Conservation (phyloP, 2,329 filamentous ascomycete species). For the Chaetomiaceae sp. region DNA sequence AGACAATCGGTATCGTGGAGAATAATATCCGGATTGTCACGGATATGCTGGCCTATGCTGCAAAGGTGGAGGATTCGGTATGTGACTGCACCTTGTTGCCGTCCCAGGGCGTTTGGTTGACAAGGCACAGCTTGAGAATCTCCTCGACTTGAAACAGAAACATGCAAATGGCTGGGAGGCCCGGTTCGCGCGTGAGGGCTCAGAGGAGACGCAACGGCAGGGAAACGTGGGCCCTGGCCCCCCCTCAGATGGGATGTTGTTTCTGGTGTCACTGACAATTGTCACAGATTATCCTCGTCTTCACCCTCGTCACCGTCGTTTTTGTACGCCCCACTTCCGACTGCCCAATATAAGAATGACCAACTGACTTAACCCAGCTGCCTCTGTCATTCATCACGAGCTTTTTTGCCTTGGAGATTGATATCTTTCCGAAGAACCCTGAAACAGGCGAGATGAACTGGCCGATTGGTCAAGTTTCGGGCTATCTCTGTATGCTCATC, state of each 20-base stretch:
- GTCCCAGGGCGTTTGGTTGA: background rate
- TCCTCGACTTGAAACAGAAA: constrained; percentile 11
- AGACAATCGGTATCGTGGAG: constrained; percentile 1
- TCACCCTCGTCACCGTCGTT: constrained; percentile 21
- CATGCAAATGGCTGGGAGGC: constrained; percentile 15
- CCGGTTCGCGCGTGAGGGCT: constrained; percentile 11
- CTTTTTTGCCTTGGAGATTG: constrained; percentile 15
- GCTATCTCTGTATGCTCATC: constrained; percentile 11
- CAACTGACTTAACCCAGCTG: constrained; percentile 1
- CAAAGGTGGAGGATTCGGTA: constrained; percentile 8
- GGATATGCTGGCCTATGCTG: constrained; percentile 12
- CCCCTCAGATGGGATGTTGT: background rate
- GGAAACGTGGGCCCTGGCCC: constrained; percentile 10
- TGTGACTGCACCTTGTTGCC: background rate
- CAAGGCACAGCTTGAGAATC: constrained; percentile 2
- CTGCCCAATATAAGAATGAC: background rate
- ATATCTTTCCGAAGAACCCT: constrained; percentile 11
- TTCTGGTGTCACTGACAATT: background rate
- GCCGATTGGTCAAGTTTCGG: constrained; percentile 6
- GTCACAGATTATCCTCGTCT: constrained; percentile 19
- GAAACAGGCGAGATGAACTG: constrained; percentile 13
- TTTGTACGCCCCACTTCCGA: constrained; percentile 10
- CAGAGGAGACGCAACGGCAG: constrained; percentile 11
- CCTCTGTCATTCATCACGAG: constrained; percentile 21
- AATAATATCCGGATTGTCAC: constrained; percentile 3